These are phyloP conservation scores for Trichoderma citrinoviride DNA, from an alignment of 2,329 filamentous ascomycete genomes.

Conservation along the genomic window DNA sequence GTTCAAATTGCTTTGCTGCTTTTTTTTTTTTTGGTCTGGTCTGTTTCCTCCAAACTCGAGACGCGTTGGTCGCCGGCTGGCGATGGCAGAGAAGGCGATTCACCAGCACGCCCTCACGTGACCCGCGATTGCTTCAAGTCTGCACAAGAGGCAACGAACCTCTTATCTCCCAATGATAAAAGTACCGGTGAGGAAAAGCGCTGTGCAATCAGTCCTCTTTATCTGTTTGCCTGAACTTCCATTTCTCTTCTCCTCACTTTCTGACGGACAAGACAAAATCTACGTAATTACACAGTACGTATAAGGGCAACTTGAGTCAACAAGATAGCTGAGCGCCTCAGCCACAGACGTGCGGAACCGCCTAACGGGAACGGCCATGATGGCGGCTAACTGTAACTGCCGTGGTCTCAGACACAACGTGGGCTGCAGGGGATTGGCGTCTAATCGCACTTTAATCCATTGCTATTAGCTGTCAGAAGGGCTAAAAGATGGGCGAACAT, in stretches of 20 bases:
- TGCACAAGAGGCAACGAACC: neutral
- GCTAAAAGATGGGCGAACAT: too few relatives aligned
- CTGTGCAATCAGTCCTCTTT: neutral
- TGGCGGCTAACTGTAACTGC: neutral
- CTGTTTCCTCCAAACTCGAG: neutral
- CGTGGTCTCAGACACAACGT: conserved; percentile 4
- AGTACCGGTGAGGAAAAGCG: too few relatives aligned
- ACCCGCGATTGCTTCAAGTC: neutral
- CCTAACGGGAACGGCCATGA: neutral
- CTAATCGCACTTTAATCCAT: neutral
- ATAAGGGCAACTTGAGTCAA: too few relatives aligned
- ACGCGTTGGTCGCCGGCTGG: conserved; percentile 4
- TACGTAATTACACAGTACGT: too few relatives aligned
- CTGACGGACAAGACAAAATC: too few relatives aligned
- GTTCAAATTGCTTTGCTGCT: neutral
- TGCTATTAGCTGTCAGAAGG: too few relatives aligned
- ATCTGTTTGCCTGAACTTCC: neutral
- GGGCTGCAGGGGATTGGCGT: conserved; percentile 4
- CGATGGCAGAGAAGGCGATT: neutral
- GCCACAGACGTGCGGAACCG: neutral
- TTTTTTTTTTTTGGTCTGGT: neutral
- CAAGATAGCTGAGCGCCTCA: neutral
- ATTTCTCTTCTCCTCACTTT: too few relatives aligned
- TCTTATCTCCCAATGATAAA: too few relatives aligned
- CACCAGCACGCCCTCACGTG: conserved; percentile 13